Evolutionary conservation across 1,284 basidiomycete genomes (phyloP).

Genomic region (Tausonia pullulans): DNA sequence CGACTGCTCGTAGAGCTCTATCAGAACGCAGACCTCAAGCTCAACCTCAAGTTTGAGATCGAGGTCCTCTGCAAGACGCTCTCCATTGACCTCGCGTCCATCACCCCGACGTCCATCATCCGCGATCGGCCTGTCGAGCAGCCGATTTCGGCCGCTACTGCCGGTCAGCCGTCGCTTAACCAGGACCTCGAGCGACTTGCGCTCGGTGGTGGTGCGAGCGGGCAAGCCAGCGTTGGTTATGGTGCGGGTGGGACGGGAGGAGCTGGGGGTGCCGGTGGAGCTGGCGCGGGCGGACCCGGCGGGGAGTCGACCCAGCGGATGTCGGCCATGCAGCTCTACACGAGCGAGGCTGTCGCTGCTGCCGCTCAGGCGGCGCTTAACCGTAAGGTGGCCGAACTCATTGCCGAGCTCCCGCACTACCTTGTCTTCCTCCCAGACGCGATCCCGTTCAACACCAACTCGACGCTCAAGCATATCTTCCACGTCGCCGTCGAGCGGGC

Average conservation of each 20-base stretch:
- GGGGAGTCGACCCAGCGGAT: conserved; percentile 26
- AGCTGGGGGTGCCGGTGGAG: conserved; percentile 10
- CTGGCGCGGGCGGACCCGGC: conserved; percentile 22
- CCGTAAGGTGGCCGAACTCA: conserved; percentile 39
- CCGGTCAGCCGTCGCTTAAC: conserved; percentile 23
- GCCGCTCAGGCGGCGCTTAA: conserved; percentile 35
- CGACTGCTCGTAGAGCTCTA: conserved; percentile 89
- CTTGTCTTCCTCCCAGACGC: conserved; percentile 61
- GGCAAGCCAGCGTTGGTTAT: conserved; percentile 18
- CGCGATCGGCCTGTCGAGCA: conserved; percentile 40
- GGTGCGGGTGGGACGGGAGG: neutral
- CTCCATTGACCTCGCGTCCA: conserved; percentile 71
- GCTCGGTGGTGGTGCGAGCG: conserved; percentile 21
- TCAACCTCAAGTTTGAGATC: conserved; percentile 98
- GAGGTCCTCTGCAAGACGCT: conserved; percentile 92
- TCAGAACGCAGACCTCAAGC: conserved; percentile 89
- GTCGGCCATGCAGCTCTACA: conserved; percentile 31
- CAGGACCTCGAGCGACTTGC: conserved; percentile 23
- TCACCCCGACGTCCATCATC: conserved; percentile 75
- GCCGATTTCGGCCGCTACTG: neutral
- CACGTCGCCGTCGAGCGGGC: conserved; percentile 87
- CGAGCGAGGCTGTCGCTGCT: conserved; percentile 30
- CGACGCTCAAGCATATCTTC: conserved; percentile 80
- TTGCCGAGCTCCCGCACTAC: conserved; percentile 62
- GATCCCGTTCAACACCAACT: conserved; percentile 57